Percentiles rank a stretch among this genome's conserved stretches.
Evolutionary conservation across 768 basidiomycete species (phyloP).

Genomic region (Thelephora ganbajun): DNA sequence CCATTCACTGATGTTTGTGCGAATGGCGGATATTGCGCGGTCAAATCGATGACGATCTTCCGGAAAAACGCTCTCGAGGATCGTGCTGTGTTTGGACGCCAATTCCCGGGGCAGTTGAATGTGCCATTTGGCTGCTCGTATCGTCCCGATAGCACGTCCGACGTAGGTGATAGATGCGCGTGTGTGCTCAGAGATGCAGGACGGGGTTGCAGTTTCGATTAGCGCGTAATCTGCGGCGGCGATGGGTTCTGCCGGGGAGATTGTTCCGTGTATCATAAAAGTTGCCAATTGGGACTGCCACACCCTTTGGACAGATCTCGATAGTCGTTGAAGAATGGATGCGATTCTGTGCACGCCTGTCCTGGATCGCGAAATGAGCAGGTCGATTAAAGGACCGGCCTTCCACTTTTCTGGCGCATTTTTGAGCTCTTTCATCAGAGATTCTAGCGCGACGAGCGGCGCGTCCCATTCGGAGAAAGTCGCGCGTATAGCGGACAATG

Average conservation of each 20-base stretch:
- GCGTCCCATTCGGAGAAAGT: slow-evolving; percentile 83
- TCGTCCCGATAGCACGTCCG: slow-evolving; percentile 74
- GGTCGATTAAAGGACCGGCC: slow-evolving; percentile 71
- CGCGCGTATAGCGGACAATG: slow-evolving; percentile 71
- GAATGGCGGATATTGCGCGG: slow-evolving; percentile 54
- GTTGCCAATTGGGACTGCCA: slow-evolving; percentile 79
- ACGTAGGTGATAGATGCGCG: slow-evolving; percentile 77
- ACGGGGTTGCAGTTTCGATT: slow-evolving; percentile 54
- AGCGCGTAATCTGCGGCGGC: slow-evolving; percentile 47
- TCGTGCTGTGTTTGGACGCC: slow-evolving; percentile 46
- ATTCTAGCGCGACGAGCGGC: slow-evolving; percentile 58
- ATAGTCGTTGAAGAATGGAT: slow-evolving; percentile 56
- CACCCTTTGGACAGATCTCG: slow-evolving; percentile 60
- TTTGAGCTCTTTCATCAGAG: slow-evolving; percentile 50
- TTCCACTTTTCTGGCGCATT: slow-evolving; percentile 35
- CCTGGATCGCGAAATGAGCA: slow-evolving; percentile 54
- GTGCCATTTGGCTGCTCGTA: slow-evolving; percentile 69
- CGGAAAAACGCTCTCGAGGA: slow-evolving; percentile 55
- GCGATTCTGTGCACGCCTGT: slow-evolving; percentile 73
- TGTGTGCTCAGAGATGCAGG: slow-evolving; percentile 57
- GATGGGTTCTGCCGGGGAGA: slow-evolving; percentile 48
- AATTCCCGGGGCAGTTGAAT: slow-evolving; percentile 60
- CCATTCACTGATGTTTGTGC: slow-evolving; percentile 84
- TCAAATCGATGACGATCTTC: slow-evolving; percentile 72
- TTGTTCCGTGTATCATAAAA: slow-evolving; percentile 67